Base-by-base conservation (phyloP, 768 basidiomycete species). In the Tulasnella sp. region DNA sequence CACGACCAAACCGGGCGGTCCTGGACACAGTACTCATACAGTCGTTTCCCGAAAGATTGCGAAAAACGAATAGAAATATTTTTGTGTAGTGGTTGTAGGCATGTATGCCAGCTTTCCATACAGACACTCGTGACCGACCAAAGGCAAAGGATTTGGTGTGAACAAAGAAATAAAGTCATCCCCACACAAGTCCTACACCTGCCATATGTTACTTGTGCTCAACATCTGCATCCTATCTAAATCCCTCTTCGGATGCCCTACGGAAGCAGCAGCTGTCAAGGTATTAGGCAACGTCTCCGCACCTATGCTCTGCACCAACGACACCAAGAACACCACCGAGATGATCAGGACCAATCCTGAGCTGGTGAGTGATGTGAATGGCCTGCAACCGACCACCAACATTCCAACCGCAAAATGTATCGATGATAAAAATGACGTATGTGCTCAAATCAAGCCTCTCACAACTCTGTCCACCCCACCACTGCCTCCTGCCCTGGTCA, bases 381-480 rank as follows among this genome's bases (percentile, higher is more conserved):
- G 78, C 11, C 87, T 89, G 59, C 3, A 17, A 19, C 48, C 34
- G 60, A 36, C 12, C 35, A 40, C 60, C 8, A 49, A 35, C 43
- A 59, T 27, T 25, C n/a, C 54, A 60, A 58, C 40, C 49, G 19
- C 23, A 36, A 21, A 19, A 34, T 23, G 35, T 29, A 7, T 56
- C 32, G 35, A 8, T 2, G 21, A 6, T 15, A 36, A 12, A 1
- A 27, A 45, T 19, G 7, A 12, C 84, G 59, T 64, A 87, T 86
- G 78, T 79, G 73, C 85, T 87, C 45, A 90, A 70, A 65, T 91
- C 87, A 69, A 79, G 80, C 61, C 81, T 77, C 72, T 89, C 80
- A 62, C 87, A 91, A 60, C 73, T 77, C 49, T 77, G 74, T 4
- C 87, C 87, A 0, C 76, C 86, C 87, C 88, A 91, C 27, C 67